A percentile compares a stretch with the other conserved stretches of the same genome.
These are phyloP conservation scores for Spraguea lophii DNA, from an alignment of 371 early-diverging fungal genomes.

Conservation along the genomic window DNA sequence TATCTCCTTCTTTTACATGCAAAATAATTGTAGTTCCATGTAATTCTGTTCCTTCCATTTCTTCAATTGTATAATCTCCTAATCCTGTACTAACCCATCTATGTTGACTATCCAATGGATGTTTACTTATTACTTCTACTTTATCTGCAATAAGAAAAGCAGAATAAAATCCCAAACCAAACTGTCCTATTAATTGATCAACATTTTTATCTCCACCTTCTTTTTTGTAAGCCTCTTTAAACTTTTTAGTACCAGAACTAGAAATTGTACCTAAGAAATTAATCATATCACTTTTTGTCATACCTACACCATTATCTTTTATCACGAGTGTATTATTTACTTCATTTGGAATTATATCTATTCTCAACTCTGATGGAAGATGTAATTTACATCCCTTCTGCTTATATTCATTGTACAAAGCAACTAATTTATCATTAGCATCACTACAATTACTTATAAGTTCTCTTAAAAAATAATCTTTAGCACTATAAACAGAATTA, in stretches of 20 bases:
- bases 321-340: slow-evolving; percentile 53
- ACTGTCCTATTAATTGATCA: slow-evolving; percentile 80
- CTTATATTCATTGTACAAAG: slow-evolving; percentile 52
- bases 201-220: slow-evolving; percentile 47
- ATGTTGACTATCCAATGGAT: slow-evolving; percentile 73
- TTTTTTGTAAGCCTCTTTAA: slow-evolving; percentile 63
- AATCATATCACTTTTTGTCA: slow-evolving; percentile 80
- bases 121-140: slow-evolving; percentile 75
- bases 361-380: slow-evolving; percentile 54
- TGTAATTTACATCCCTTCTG: slow-evolving; percentile 62
- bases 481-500: slow-evolving; percentile 65
- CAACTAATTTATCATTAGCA: slow-evolving; percentile 76
- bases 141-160: slow-evolving; percentile 77
- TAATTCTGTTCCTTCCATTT: slow-evolving; percentile 54
- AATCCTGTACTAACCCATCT: slow-evolving; percentile 76
- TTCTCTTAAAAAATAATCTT: slow-evolving; percentile 79
- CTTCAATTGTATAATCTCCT: slow-evolving; percentile 67
- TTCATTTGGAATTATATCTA: slow-evolving; percentile 60
- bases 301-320: slow-evolving; percentile 77
- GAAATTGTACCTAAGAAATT: slow-evolving; percentile 85
- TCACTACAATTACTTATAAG: slow-evolving; percentile 76
- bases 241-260: slow-evolving; percentile 74
- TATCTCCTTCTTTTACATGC: slow-evolving; percentile 67
- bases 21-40: slow-evolving; percentile 70
- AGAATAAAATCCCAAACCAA: slow-evolving; percentile 93